These are phyloP conservation scores for Sugiyamaella marilandica DNA, from an alignment of 805 yeast species.

Conservation along the genomic window DNA sequence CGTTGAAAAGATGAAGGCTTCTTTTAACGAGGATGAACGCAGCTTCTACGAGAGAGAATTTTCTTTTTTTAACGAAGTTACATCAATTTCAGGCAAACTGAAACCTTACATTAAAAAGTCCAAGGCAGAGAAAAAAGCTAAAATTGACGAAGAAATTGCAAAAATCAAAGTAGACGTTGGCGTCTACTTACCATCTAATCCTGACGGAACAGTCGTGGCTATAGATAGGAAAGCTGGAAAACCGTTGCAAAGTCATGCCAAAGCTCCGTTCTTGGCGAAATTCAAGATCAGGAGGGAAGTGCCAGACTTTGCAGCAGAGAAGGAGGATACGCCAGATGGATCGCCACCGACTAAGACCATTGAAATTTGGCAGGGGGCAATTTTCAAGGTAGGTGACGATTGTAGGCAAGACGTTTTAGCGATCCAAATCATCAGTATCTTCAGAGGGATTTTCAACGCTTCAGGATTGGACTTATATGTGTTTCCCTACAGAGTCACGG, in stretches of 20 bases:
- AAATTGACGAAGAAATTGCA: constrained; percentile 94
- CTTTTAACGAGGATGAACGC: constrained; percentile 58
- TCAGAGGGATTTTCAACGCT: constrained; percentile 83
- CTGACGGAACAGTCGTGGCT: constrained; percentile 90
- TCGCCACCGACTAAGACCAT: constrained; percentile 31
- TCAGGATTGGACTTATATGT: constrained; percentile 88
- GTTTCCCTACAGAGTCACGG: constrained; percentile 92
- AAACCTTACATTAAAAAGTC: constrained; percentile 91
- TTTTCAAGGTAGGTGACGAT: constrained; percentile 98
- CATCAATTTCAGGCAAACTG: constrained; percentile 88
- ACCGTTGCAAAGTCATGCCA: constrained; percentile 96
- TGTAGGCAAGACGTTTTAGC: constrained; percentile 97
- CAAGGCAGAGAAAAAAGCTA: constrained; percentile 92
- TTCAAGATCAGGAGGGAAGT: constrained; percentile 71
- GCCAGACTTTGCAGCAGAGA: constrained; percentile 28
- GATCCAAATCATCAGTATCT: constrained; percentile 82
- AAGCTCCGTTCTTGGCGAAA: constrained; percentile 97
- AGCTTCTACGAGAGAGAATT: constrained; percentile 78
- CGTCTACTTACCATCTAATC: constrained; percentile 92
- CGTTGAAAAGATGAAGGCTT: constrained; percentile 54
- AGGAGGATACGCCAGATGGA: constrained; percentile 20
- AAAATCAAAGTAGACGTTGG: constrained; percentile 67
- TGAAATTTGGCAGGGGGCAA: constrained; percentile 89
- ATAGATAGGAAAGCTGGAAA: constrained; percentile 88
- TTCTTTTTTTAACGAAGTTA: constrained; percentile 83